These are phyloP conservation scores for Thamnidium elegans DNA, from an alignment of 192 early-diverging fungal genomes.

Conservation along the genomic window DNA sequence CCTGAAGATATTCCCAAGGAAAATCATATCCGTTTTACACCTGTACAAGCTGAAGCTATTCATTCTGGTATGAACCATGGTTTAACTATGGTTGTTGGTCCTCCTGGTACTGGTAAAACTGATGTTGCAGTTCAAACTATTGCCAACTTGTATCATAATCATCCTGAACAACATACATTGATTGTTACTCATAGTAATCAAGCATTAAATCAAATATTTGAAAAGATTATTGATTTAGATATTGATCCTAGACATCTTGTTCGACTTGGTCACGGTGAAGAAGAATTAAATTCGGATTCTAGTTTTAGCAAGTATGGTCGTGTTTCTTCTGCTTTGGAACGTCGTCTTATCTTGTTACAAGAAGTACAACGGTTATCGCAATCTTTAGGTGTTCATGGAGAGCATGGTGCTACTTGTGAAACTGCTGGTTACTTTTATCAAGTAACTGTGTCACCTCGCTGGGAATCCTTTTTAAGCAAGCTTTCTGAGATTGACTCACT, in stretches of 20 bases:
- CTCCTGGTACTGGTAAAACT: conserved; percentile 98
- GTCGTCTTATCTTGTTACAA: conserved; percentile 66
- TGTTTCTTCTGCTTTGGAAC: conserved; percentile 85
- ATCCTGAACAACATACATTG: conserved; percentile 86
- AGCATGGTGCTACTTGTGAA: conserved; percentile 89
- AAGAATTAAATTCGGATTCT: conserved; percentile 77
- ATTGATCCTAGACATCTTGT: conserved; percentile 94
- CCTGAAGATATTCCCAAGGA: conserved; percentile 62
- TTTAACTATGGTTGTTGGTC: conserved; percentile 91
- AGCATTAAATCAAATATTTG: conserved; percentile 98
- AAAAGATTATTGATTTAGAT: conserved; percentile 81
- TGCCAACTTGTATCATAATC: conserved; percentile 91
- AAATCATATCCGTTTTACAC: conserved; percentile 84
- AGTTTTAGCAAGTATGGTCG: conserved; percentile 93
- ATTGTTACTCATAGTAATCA: conserved; percentile 96
- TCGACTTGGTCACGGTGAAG: conserved; percentile 93
- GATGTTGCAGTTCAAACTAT: conserved; percentile 97
- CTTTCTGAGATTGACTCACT: conserved; percentile 23
- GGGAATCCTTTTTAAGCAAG: conserved; percentile 63
- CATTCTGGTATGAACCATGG: conserved; percentile 81
- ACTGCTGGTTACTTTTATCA: conserved; percentile 88
- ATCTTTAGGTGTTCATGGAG: conserved; percentile 75
- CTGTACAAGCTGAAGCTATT: conserved; percentile 84
- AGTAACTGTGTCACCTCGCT: conserved; percentile 71
- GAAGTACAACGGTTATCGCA: conserved; percentile 78